Conservation (phyloP, 352 stramenopile species). For the Pythium phragmitis region DNA sequence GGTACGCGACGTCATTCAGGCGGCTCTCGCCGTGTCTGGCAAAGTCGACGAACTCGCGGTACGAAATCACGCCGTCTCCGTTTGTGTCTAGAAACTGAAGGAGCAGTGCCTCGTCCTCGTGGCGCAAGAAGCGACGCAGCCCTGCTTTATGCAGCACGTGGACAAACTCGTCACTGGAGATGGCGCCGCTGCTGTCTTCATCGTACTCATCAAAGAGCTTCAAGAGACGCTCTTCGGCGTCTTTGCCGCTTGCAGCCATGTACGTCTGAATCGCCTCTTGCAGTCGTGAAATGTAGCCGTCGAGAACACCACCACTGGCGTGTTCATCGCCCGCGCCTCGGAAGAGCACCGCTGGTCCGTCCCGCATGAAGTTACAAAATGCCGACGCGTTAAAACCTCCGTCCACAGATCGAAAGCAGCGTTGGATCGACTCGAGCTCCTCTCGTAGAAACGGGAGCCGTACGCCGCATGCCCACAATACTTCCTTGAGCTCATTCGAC, state of each 20-base stretch:
- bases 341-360: constrained; percentile 51
- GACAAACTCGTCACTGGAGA: constrained; percentile 66
- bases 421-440: constrained; percentile 56
- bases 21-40: constrained; percentile 42
- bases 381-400: constrained; percentile 48
- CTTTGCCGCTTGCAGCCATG: constrained; percentile 48
- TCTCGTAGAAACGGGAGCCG: constrained; percentile 70
- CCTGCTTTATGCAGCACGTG: constrained; percentile 64
- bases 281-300: constrained; percentile 56
- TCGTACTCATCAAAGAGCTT: constrained; percentile 60
- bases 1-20: constrained; percentile 28
- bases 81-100: constrained; percentile 73
- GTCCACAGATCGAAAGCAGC: constrained; percentile 44
- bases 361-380: constrained; percentile 57
- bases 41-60: constrained; percentile 69
- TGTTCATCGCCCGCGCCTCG: constrained; percentile 24
- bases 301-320: constrained; percentile 31
- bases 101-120: constrained; percentile 63
- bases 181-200: constrained; percentile 45
- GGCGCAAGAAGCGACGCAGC: constrained; percentile 52
- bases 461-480: constrained; percentile 61
- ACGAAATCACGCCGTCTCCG: constrained; percentile 58
- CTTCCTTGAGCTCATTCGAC: constrained; percentile 66
- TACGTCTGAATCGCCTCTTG: constrained; percentile 58
- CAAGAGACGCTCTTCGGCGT: constrained; percentile 44